Conservation (phyloP, 1,139 yeast genomes). For the Geotrichum histeridarum region DNA sequence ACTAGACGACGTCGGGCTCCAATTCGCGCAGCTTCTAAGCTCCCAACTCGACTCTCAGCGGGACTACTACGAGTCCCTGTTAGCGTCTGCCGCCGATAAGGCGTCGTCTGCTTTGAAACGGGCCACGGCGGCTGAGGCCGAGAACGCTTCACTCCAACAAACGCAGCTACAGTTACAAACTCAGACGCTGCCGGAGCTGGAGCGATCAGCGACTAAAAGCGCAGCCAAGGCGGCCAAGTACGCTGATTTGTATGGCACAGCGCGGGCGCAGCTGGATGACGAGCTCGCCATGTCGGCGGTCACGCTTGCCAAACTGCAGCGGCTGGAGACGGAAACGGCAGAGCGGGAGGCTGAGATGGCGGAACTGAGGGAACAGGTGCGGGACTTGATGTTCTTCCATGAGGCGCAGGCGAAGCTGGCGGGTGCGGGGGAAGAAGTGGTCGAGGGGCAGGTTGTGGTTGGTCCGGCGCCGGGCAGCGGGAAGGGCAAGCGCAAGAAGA, state of each 20-base stretch:
- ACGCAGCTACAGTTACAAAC: conserved; percentile 17
- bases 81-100: conserved; percentile 43
- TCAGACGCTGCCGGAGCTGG: conserved; percentile 18
- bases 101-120: conserved; percentile 33
- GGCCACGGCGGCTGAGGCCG: conserved; percentile 40
- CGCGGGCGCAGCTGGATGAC: conserved; percentile 41
- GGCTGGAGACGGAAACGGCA: conserved; percentile 41
- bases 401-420: conserved; percentile 70
- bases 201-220: conserved; percentile 33
- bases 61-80: conserved; percentile 67
- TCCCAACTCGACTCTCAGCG: conserved; percentile 87
- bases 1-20: conserved; percentile 59
- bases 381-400: conserved; percentile 75
- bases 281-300: conserved; percentile 53
- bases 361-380: conserved; percentile 60
- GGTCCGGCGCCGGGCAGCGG: conserved; percentile 21
- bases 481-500: conserved; percentile 14
- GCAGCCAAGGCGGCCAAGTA: conserved; percentile 35
- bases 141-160: conserved; percentile 23
- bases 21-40: conserved; percentile 71
- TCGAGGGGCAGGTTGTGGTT: conserved; percentile 64
- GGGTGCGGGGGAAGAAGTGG: conserved; percentile 63
- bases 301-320: conserved; percentile 54
- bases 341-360: conserved; percentile 39
- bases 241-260: conserved; percentile 25